Conservation (phyloP, 2,329 filamentous ascomycete genomes). For the Dactylellina leptospora region DNA sequence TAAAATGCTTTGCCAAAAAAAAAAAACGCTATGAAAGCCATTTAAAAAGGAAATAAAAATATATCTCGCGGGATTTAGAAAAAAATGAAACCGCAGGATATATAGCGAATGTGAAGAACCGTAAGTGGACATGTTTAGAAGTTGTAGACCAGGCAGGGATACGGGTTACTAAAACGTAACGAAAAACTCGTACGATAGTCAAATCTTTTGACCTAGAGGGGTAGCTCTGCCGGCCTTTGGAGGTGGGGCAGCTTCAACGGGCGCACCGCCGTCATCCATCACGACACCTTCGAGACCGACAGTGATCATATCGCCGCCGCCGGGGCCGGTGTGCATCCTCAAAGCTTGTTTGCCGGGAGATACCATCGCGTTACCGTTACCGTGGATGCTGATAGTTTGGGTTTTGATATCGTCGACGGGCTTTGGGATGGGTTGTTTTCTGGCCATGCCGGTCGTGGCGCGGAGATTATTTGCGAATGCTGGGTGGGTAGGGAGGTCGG, state of each 20-base stretch:
- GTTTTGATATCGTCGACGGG: constrained; percentile 37
- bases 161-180: constrained; percentile 29
- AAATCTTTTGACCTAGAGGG: constrained; percentile 49
- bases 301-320: constrained; percentile 51
- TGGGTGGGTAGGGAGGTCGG: constrained; percentile 49
- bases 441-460: constrained; percentile 46
- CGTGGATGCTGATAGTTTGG: constrained; percentile 43
- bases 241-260: constrained; percentile 46
- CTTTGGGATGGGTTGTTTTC: constrained; percentile 28
- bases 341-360: constrained; percentile 51
- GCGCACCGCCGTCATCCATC: constrained; percentile 51
- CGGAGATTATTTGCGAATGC: constrained; percentile 44
- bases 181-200: constrained; percentile 36
- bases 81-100: too few relatives aligned
- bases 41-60: not conserved
- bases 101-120: constrained; percentile 2
- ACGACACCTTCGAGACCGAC: constrained; percentile 51
- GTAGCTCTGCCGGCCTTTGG: constrained; percentile 50
- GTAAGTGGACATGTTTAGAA: not conserved
- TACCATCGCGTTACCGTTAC: constrained; percentile 33
- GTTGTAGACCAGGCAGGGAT: not conserved
- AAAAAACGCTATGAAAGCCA: not conserved
- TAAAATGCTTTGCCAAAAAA: not conserved
- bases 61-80: too few relatives aligned
- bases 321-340: constrained; percentile 48